Evolutionary conservation across 2,329 filamentous ascomycete genomes (phyloP).

Genomic region (Pyrenochaeta sp.): DNA sequence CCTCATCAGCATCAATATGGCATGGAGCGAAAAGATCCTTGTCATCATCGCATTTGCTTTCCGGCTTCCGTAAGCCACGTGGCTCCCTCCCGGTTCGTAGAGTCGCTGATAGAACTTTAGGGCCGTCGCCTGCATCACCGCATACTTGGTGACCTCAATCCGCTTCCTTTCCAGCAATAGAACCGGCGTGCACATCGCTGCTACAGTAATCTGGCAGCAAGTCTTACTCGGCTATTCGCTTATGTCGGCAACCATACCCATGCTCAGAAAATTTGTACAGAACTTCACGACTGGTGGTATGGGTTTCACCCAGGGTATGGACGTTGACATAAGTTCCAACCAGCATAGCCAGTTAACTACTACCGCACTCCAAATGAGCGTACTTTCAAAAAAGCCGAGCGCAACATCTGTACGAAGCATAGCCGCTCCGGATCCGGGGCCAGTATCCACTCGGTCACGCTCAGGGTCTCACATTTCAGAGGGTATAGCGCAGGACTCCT

Average conservation of each 20-base stretch:
- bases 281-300: not conserved
- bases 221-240: not conserved
- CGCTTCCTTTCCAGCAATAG: not conserved
- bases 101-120: not conserved
- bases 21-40: not conserved
- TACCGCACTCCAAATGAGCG: not conserved
- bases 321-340: not conserved
- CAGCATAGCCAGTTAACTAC: not conserved
- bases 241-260: not conserved
- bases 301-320: not conserved
- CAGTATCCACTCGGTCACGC: not conserved
- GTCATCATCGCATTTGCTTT: not conserved
- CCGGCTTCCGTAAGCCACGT: not conserved
- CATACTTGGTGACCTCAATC: not conserved
- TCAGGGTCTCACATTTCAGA: not conserved
- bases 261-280: not conserved
- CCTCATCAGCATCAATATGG: not conserved
- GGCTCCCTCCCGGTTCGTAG: not conserved
- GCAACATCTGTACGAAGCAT: not conserved
- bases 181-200: not conserved
- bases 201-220: not conserved
- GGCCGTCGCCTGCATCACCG: not conserved
- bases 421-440: not conserved
- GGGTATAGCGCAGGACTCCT: conserved; percentile 1
- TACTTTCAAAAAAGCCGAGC: not conserved